Base-by-base conservation (phyloP, 495 filamentous ascomycete species). In the Platismatia glauca region DNA sequence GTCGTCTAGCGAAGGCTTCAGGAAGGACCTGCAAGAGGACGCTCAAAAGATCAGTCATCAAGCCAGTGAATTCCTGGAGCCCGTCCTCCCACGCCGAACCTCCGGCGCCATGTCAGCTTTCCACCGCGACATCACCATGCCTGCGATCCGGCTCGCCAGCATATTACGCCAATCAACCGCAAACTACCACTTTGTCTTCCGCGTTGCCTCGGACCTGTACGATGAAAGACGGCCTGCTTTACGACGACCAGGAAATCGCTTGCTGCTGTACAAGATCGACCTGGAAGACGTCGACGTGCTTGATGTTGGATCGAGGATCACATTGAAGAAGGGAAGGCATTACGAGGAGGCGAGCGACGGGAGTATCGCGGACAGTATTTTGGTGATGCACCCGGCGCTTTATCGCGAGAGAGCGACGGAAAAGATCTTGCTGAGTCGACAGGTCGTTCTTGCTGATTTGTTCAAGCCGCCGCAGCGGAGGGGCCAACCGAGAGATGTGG, bases 321-420 rank as follows among this genome's bases (percentile, higher is more conserved):
- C 22, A 4, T 24, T 59, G 38, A 59, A 59, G 16, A 41, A 41
- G 24, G 24, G 29, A 29, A 35, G 31, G 53, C 7, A 33, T 22
- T 8, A 46, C 15, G 27, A 59, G 5, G 7, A 7, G 27, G 24
- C 20, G 20, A 46, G 22, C 22, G 58, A 50, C 37, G 41, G 43
- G 33, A 46, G 18, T 4, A 18, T 59, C 34, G 58, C 39, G 33
- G 12, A 43, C 7, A 59, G 38, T 22, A 59, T 59, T 20, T 0
- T 59, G 58, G 46, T 46, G 11, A 35, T 59, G 5, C 43, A 59
- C 29, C 58, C 58, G 7, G 58, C 58, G 18, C 39, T 59, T 11
- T 59, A 46, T 20, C 58, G 58, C 27, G 29, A 24, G 22, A 7
- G 24, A 1, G 2, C 3, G 43, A 35, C 29, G 16, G 58, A 38